Evolutionary conservation across 768 basidiomycete species (phyloP).

Genomic region (Favolaschia claudopus): DNA sequence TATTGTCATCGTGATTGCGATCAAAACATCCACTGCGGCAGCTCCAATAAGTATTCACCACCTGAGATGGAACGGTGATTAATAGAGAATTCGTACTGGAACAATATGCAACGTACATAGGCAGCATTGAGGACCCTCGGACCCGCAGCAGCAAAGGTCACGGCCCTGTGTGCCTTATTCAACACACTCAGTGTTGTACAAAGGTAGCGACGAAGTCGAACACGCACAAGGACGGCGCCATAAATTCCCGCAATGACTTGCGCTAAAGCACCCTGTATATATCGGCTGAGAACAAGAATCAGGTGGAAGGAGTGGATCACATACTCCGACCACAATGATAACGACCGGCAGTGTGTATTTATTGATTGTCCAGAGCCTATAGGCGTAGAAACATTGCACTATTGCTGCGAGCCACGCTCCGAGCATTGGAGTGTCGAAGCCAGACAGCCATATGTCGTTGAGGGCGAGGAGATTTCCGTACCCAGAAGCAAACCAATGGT

Average conservation of each 20-base stretch:
- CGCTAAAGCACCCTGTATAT: neutral
- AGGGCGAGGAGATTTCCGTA: neutral
- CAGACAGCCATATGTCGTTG: neutral
- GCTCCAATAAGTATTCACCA: constrained; percentile 1
- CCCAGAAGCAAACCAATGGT: neutral
- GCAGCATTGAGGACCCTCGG: neutral
- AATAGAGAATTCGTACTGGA: neutral
- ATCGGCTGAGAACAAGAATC: neutral
- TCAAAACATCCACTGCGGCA: neutral
- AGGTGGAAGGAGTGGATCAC: neutral
- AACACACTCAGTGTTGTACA: neutral
- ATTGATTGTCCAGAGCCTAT: neutral
- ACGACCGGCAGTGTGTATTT: neutral
- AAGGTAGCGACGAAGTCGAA: neutral
- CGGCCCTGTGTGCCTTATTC: neutral
- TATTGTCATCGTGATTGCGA: neutral
- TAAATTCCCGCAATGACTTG: neutral
- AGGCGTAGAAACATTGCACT: neutral
- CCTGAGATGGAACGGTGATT: too few species aligned
- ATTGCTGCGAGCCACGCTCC: neutral
- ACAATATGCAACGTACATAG: neutral
- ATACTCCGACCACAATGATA: neutral
- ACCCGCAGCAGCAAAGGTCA: neutral
- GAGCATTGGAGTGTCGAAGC: neutral
- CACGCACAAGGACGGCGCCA: neutral